Evolutionary conservation across 148 eudicot species (phyloP).

Genomic region (Amaranthus hypochondriacus): DNA sequence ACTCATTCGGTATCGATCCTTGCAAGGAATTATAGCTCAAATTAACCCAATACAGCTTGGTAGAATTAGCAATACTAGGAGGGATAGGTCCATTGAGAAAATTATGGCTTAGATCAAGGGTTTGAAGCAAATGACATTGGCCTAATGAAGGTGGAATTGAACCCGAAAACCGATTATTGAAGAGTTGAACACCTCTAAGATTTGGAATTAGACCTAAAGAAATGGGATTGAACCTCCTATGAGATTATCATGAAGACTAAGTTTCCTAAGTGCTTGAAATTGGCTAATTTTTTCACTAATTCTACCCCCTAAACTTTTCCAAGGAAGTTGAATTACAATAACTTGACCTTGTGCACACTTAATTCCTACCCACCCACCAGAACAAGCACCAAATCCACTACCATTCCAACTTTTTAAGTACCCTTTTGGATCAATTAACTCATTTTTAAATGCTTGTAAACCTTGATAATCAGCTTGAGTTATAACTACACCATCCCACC

Average conservation of each 20-base stretch:
- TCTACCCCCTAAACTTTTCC: conserved; percentile 62
- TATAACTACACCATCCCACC: conserved; percentile 72
- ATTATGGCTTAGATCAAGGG: conserved; percentile 64
- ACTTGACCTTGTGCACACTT: conserved; percentile 91
- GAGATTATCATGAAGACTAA: conserved; percentile 75
- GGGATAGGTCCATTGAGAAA: conserved; percentile 55
- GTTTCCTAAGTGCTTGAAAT: conserved; percentile 69
- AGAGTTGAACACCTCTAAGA: conserved; percentile 75
- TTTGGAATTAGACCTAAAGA: conserved; percentile 61
- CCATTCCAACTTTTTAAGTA: conserved; percentile 68
- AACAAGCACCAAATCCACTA: conserved; percentile 62
- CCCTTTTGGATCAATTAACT: conserved; percentile 62
- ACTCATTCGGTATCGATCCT: conserved; percentile 51
- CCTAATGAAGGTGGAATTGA: conserved; percentile 69
- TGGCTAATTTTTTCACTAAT: conserved; percentile 56
- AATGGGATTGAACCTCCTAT: conserved; percentile 59
- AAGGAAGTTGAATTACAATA: conserved; percentile 79
- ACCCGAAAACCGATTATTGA: conserved; percentile 61
- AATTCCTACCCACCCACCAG: conserved; percentile 75
- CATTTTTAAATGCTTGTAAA: conserved; percentile 68
- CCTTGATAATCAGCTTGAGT: conserved; percentile 65
- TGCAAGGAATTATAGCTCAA: conserved; percentile 59
- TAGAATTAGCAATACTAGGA: conserved; percentile 44
- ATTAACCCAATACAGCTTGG: conserved; percentile 63
- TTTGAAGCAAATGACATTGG: conserved; percentile 52